These are phyloP conservation scores for Pogostemon cablin DNA, from an alignment of 257 asterid genomes.

Conservation along the genomic window DNA sequence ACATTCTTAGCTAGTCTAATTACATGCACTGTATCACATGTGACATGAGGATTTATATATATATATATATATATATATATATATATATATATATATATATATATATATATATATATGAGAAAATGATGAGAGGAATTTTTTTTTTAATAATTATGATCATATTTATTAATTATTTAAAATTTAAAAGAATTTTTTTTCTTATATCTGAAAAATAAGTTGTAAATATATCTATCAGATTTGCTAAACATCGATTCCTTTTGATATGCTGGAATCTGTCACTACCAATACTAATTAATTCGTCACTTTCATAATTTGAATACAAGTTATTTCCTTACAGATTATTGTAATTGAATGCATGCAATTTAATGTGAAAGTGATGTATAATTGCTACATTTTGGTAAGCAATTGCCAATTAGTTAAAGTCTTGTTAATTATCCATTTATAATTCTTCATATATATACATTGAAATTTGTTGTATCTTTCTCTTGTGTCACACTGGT, in stretches of 20 bases:
- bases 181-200: not conserved
- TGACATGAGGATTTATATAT: not conserved
- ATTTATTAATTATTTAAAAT: not conserved
- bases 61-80: not conserved
- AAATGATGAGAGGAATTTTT: not conserved
- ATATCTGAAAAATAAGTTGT: not conserved
- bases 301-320: constrained; percentile 15
- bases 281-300: constrained; percentile 22
- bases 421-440: not conserved
- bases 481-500: too few species aligned
- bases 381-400: constrained; percentile 10
- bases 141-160: not conserved
- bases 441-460: too few species aligned
- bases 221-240: constrained; percentile 1
- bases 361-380: constrained; percentile 28
- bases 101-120: not conserved
- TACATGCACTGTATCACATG: not conserved
- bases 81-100: too few species aligned
- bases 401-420: not conserved
- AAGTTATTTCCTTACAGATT: constrained; percentile 14
- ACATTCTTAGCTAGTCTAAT: not conserved
- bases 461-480: too few species aligned
- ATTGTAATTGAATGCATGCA: not conserved
- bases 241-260: constrained; percentile 28
- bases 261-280: constrained; percentile 26